Conservation (phyloP, 345 rosid genomes). For the Sonneratia caseolaris region DNA sequence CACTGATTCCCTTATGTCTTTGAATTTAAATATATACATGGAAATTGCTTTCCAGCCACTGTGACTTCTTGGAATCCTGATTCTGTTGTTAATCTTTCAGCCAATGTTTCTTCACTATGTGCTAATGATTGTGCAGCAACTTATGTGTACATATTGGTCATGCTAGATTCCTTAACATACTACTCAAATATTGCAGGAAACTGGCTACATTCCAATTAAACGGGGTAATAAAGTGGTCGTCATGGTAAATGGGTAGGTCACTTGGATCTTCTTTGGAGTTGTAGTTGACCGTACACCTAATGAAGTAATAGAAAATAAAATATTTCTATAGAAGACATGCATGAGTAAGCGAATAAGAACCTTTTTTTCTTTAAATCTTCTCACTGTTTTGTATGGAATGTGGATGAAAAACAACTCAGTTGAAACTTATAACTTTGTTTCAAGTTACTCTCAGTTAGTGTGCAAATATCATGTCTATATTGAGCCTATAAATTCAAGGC, state of each 20-base stretch:
- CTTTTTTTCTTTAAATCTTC: no score
- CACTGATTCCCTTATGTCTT: background rate
- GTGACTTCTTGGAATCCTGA: background rate
- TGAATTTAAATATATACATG: background rate
- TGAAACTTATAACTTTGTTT: background rate
- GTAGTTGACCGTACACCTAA: background rate
- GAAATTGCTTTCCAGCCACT: background rate
- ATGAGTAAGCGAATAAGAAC: no score
- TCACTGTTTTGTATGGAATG: no score
- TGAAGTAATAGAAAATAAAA: background rate
- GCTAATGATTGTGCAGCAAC: background rate
- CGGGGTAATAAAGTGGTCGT: constrained; percentile 88
- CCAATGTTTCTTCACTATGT: no score
- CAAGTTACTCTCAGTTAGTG: background rate
- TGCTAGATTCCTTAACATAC: background rate
- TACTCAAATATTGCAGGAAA: constrained; percentile 56
- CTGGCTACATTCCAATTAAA: constrained; percentile 83
- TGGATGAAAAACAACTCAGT: background rate
- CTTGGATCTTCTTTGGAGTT: background rate
- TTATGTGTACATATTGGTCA: background rate
- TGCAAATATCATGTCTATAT: background rate
- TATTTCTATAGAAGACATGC: no score
- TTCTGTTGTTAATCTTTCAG: no score
- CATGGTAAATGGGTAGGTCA: constrained; percentile 86
- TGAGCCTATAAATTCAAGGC: background rate